phyloP scores from a whole-genome alignment of 495 filamentous ascomycete genomes.

The Penicillium soppii region DNA sequence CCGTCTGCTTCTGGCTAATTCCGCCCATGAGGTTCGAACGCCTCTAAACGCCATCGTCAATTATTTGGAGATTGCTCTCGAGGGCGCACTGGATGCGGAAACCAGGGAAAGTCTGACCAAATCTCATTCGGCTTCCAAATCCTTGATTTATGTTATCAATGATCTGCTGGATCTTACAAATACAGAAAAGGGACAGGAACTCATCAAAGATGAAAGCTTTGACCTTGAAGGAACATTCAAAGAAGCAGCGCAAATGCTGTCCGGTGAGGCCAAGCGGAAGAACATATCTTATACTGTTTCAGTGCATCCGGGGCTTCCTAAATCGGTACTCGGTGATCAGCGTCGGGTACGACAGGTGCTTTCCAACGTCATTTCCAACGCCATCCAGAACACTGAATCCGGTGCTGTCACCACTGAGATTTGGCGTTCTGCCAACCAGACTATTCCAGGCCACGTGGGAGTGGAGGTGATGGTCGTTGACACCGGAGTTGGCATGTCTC shows the following conservation, averaged over 20 bases:
- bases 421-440: constrained; percentile 48
- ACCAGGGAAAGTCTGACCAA: constrained; percentile 82
- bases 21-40: constrained; percentile 92
- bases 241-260: constrained; percentile 75
- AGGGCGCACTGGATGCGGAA: constrained; percentile 77
- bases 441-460: constrained; percentile 44
- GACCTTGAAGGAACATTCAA: constrained; percentile 69
- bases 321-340: constrained; percentile 72
- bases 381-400: constrained; percentile 73
- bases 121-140: constrained; percentile 86
- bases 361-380: constrained; percentile 81
- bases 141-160: constrained; percentile 93
- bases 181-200: constrained; percentile 74
- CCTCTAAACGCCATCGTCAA: constrained; percentile 97
- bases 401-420: constrained; percentile 71
- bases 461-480: constrained; percentile 78
- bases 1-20: constrained; percentile 79
- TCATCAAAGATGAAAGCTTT: constrained; percentile 82
- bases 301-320: constrained; percentile 68
- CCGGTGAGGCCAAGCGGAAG: constrained; percentile 74
- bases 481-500: constrained; percentile 76
- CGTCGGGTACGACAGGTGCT: constrained; percentile 77
- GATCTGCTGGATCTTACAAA: constrained; percentile 92
- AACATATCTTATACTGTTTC: constrained; percentile 65
- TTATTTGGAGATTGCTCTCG: constrained; percentile 90